Evolutionary conservation across 2,329 filamentous ascomycete species (phyloP).

Genomic region (Colletotrichum salicis): DNA sequence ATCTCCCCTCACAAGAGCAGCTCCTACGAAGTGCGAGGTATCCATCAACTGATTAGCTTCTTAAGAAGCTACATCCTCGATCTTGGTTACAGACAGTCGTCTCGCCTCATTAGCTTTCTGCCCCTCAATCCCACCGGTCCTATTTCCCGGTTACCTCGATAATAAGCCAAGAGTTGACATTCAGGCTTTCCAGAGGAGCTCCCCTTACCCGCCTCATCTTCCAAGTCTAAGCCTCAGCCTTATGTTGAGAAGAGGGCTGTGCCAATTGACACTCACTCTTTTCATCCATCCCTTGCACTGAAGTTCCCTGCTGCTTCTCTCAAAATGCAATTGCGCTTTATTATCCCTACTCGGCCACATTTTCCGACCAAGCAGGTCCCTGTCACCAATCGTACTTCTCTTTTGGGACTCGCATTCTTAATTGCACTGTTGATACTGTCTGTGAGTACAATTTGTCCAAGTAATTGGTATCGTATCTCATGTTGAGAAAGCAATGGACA

Average conservation of each 20-base stretch:
- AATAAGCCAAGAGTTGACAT: neutral
- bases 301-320: no score
- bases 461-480: no score
- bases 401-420: neutral
- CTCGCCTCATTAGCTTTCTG: neutral
- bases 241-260: neutral
- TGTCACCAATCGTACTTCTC: neutral
- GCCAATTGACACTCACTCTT: neutral
- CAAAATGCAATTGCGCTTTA: neutral
- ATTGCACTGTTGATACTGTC: neutral
- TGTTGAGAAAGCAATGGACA: no score
- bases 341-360: no score
- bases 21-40: neutral
- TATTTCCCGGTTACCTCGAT: neutral
- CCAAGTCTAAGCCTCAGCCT: neutral
- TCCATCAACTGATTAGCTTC: neutral
- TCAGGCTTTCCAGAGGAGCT: neutral
- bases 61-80: neutral
- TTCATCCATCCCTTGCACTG: neutral
- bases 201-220: neutral
- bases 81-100: neutral
- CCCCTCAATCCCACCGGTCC: neutral
- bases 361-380: neutral
- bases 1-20: neutral
- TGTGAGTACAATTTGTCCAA: neutral